Percentiles rank a stretch among this genome's conserved stretches.
Conservation (phyloP, 1,284 basidiomycete genomes). For the Malassezia dermatis region DNA sequence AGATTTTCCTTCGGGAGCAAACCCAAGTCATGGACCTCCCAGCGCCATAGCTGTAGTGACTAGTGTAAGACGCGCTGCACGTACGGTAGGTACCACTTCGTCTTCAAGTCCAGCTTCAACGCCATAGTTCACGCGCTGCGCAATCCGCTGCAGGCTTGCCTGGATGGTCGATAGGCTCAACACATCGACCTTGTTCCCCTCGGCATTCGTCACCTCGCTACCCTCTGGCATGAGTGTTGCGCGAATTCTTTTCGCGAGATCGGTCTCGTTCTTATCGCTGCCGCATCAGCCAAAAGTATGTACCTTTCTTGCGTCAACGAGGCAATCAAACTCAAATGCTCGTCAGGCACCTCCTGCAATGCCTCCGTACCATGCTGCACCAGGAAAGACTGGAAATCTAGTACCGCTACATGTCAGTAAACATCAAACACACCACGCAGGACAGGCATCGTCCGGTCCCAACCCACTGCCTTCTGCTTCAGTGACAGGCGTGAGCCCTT, state of each 20-base stretch:
- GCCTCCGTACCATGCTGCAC: conserved; percentile 17
- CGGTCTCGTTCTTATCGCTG: conserved; percentile 29
- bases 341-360: conserved; percentile 56
- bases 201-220: conserved; percentile 9
- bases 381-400: conserved; percentile 29
- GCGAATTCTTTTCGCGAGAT: conserved; percentile 28
- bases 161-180: conserved; percentile 23
- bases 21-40: conserved; percentile 63
- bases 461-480: conserved; percentile 64
- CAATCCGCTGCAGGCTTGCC: conserved; percentile 25
- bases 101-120: conserved; percentile 15
- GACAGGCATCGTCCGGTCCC: conserved; percentile 67
- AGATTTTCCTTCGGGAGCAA: conserved; percentile 63
- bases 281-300: neutral
- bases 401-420: conserved; percentile 20
- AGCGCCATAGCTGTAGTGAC: conserved; percentile 65
- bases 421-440: conserved; percentile 58
- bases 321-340: conserved; percentile 62
- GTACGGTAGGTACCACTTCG: neutral
- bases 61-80: conserved; percentile 5
- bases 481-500: conserved; percentile 61
- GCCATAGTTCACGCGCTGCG: conserved; percentile 35
- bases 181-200: conserved; percentile 12
- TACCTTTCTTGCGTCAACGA: conserved; percentile 57
- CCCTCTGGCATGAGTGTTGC: conserved; percentile 27